Percentiles rank a stretch among this genome's conserved stretches.
These are phyloP conservation scores for Babesia ovis DNA, from an alignment of 169 alveolate genomes.

Conservation along the genomic window DNA sequence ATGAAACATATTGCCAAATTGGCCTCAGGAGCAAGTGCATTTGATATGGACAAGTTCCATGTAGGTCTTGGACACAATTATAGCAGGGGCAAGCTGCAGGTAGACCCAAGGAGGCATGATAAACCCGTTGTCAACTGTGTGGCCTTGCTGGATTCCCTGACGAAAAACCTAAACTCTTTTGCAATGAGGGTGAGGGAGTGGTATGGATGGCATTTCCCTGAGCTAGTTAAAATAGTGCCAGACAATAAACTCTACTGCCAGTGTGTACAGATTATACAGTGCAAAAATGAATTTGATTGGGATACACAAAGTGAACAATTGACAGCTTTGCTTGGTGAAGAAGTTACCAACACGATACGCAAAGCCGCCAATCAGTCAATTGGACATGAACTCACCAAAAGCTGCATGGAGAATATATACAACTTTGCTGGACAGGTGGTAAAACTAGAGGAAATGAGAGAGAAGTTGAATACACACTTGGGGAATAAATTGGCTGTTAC, in stretches of 20 bases:
- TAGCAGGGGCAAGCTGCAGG: slow-evolving; percentile 90
- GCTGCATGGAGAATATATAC: slow-evolving; percentile 88
- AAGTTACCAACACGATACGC: slow-evolving; percentile 84
- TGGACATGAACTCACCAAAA: slow-evolving; percentile 94
- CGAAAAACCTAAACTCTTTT: slow-evolving; percentile 93
- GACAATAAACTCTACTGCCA: slow-evolving; percentile 93
- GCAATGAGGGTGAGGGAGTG: slow-evolving; percentile 97
- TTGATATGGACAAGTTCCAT: slow-evolving; percentile 86
- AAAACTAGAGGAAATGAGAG: slow-evolving; percentile 86
- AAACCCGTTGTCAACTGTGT: slow-evolving; percentile 95
- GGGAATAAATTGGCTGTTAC: slow-evolving; percentile 89
- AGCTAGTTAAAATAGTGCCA: slow-evolving; percentile 92
- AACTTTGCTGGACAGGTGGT: slow-evolving; percentile 91
- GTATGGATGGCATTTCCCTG: slow-evolving; percentile 99
- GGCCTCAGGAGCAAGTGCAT: slow-evolving; percentile 66
- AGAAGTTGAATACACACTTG: slow-evolving; percentile 86
- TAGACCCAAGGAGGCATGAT: slow-evolving; percentile 96
- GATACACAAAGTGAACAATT: slow-evolving; percentile 68
- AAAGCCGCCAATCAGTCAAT: slow-evolving; percentile 90
- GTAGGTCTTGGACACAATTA: slow-evolving; percentile 94
- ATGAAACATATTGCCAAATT: slow-evolving; percentile 66
- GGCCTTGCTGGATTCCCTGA: slow-evolving; percentile 93
- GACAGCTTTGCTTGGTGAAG: slow-evolving; percentile 86
- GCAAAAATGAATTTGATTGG: slow-evolving; percentile 78
- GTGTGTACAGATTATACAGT: slow-evolving; percentile 82